Percentiles rank a stretch among this genome's conserved stretches.
Evolutionary conservation across 2,329 filamentous ascomycete genomes (phyloP).

Genomic region (Fusarium pininemorale): DNA sequence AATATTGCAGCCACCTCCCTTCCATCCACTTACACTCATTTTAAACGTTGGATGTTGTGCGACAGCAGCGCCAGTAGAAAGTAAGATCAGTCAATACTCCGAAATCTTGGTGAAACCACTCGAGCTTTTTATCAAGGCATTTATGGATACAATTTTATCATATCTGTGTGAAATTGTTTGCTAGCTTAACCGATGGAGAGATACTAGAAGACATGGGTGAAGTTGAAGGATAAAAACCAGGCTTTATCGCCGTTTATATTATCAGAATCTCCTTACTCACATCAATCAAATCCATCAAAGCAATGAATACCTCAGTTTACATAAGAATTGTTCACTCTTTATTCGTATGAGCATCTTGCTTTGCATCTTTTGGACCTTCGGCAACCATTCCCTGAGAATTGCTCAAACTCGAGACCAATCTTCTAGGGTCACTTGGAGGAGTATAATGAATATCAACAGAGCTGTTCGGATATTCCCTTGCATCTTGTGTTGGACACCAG

Average conservation of each 20-base stretch:
- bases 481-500: slow-evolving; percentile 36
- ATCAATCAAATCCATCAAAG: too few relatives aligned
- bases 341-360: background rate
- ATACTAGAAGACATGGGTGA: background rate
- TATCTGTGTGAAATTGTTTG: background rate
- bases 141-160: background rate
- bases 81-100: slow-evolving; percentile 28
- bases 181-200: background rate
- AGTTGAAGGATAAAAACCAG: background rate
- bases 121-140: background rate
- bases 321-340: background rate
- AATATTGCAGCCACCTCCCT: slow-evolving; percentile 19
- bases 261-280: background rate
- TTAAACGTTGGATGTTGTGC: slow-evolving; percentile 26
- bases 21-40: slow-evolving; percentile 13
- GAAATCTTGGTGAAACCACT: slow-evolving; percentile 11
- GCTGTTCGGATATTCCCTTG: slow-evolving; percentile 34
- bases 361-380: background rate
- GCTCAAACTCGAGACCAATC: background rate
- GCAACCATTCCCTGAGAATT: background rate
- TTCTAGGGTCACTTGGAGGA: background rate
- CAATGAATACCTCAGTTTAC: background rate
- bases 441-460: slow-evolving; percentile 31
- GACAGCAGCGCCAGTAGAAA: slow-evolving; percentile 25
- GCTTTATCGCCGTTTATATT: background rate